Conservation (phyloP, 768 basidiomycete genomes). For the Pisolithus albus region DNA sequence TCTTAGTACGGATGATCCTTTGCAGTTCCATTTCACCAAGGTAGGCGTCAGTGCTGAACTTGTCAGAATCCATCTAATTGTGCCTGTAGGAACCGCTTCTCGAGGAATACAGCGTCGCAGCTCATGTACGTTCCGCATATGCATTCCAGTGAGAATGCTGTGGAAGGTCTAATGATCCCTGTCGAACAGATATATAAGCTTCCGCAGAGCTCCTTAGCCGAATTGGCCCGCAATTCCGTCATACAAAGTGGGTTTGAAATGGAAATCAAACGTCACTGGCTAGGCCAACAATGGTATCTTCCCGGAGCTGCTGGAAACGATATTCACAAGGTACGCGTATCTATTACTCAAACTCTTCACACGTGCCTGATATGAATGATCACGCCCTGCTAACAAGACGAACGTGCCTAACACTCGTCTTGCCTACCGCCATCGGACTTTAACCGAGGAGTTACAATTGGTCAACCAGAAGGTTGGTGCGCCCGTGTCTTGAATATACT, state of each 20-base stretch:
- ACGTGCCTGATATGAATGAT: slow-evolving; percentile 5
- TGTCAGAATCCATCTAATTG: background rate
- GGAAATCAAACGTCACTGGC: slow-evolving; percentile 94
- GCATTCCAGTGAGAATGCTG: background rate
- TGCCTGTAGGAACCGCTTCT: slow-evolving; percentile 73
- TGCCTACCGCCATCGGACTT: slow-evolving; percentile 84
- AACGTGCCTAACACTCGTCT: slow-evolving; percentile 92
- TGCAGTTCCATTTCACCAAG: slow-evolving; percentile 99
- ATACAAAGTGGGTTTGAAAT: slow-evolving; percentile 97
- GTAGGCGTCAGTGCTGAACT: slow-evolving; percentile 32
- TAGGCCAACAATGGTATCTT: slow-evolving; percentile 90
- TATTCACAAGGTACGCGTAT: slow-evolving; percentile 72
- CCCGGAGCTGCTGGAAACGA: slow-evolving; percentile 92
- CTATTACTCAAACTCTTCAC: background rate
- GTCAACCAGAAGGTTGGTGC: slow-evolving; percentile 34
- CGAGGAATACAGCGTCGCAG: slow-evolving; percentile 97
- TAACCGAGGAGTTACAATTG: slow-evolving; percentile 78
- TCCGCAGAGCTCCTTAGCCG: slow-evolving; percentile 89
- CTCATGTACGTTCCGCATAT: slow-evolving; percentile 56
- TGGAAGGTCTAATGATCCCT: background rate
- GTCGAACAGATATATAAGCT: slow-evolving; percentile 82
- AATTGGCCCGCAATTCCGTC: slow-evolving; percentile 97
- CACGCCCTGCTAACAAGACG: slow-evolving; percentile 46
- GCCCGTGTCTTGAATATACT: slow-evolving; percentile 1
- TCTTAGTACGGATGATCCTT: slow-evolving; percentile 89